Evolutionary conservation across 345 rosid genomes (phyloP), one percentile per base, ranked within the genome.

Genomic region (Gossypium rotundifolium): DNA sequence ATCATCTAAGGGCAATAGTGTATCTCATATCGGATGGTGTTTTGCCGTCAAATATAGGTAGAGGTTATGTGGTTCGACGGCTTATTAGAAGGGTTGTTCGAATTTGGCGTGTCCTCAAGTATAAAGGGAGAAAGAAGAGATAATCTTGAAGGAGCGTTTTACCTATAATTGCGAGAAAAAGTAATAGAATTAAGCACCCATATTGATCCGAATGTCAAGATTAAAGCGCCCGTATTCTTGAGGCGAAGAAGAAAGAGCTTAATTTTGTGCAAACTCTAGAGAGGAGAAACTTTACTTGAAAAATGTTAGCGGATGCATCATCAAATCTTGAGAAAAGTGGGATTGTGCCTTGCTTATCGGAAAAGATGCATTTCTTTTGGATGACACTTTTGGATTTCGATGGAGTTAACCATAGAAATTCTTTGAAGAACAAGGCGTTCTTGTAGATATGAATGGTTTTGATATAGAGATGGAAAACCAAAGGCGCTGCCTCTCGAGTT

Each of bases 21-120:
- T 92, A 85, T 86, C 97, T 94, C 70, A 81, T 94, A 82, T 91
- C 97, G n/a, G 98, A 94, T 83, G 97, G 97, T 80, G 95, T 94
- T 40, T 74, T 81, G 77, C 97, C 98, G 52, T 94, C 98, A 22
- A 94, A 94, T 81, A 87, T 94, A 73, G 95, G 98, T 70, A 83
- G 98, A 87, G 98, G 98, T 74, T 94, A 94, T 72, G 90, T 92
- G 29, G 97, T 92, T 64, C 88, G 97, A 75, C 89, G 97, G 76
- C 91, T 92, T 66, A 91, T 94, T 53, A 88, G 98, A 86, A 88
- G 98, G 77, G 93, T 87, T 65, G 97, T 92, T 79, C 92, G 98
- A 65, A 85, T n/a, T 84, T 25, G 97, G 97, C 9, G 88, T 91
- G 86, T 86, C 88, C 77, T 87, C 92, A 5, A 97, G 93, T 55